Conservation (phyloP, 371 early-diverging fungal species). For the Mucor velutinosus region DNA sequence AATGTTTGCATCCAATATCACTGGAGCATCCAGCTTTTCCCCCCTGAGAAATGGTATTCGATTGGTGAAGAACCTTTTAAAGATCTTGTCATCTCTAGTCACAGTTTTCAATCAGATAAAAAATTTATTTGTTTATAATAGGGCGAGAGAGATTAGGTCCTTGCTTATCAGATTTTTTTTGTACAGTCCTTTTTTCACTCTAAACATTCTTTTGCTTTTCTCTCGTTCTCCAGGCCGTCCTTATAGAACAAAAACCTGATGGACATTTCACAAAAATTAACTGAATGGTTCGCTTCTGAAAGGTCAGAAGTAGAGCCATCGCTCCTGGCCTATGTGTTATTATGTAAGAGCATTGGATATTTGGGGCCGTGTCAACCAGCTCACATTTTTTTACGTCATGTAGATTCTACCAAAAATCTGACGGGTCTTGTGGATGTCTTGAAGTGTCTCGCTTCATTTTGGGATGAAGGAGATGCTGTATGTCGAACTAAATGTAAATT, state of each 20-base stretch:
- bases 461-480: slow-evolving; percentile 11
- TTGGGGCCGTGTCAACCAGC: background rate
- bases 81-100: background rate
- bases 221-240: background rate
- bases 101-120: background rate
- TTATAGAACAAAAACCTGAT: background rate
- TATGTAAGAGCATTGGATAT: slow-evolving; percentile 19
- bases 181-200: background rate
- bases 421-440: slow-evolving; percentile 21
- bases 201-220: background rate
- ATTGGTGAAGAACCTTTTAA: background rate
- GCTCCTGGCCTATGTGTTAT: slow-evolving; percentile 31
- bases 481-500: slow-evolving; percentile 18
- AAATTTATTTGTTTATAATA: slow-evolving; percentile 3
- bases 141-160: background rate
- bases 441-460: slow-evolving; percentile 12
- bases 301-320: slow-evolving; percentile 33
- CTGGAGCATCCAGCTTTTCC: background rate
- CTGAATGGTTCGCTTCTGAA: slow-evolving; percentile 33
- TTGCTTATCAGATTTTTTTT: slow-evolving; percentile 5
- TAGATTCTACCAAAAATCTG: slow-evolving; percentile 24
- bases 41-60: background rate
- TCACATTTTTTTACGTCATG: background rate
- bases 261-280: slow-evolving; percentile 18
- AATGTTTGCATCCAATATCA: background rate